A percentile compares a stretch with the other conserved stretches of the same genome.
phyloP scores from a whole-genome alignment of 768 basidiomycete species.

The Amanita exitialis region DNA sequence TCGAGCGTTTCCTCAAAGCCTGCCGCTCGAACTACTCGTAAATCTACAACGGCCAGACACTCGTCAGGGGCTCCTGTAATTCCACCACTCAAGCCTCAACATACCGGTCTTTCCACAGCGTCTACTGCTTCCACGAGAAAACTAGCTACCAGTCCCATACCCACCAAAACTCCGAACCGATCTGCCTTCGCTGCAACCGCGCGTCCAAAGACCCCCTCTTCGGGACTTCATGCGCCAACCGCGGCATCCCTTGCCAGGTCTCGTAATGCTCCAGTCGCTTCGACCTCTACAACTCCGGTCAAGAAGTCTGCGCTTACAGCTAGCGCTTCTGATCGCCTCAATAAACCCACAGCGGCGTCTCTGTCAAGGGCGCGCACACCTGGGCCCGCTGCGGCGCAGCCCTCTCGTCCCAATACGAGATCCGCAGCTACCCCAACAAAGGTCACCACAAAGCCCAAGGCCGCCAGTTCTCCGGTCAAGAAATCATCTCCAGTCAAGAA shows the following conservation, averaged over 20 bases:
- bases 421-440: conserved; percentile 17
- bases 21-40: conserved; percentile 8
- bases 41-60: neutral
- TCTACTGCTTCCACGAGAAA: conserved; percentile 20
- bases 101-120: conserved; percentile 29
- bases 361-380: conserved; percentile 46
- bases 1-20: conserved; percentile 7
- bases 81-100: conserved; percentile 22
- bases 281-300: conserved; percentile 32
- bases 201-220: conserved; percentile 53
- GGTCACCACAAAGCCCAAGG: conserved; percentile 15
- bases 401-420: conserved; percentile 16
- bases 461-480: conserved; percentile 12
- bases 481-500: conserved; percentile 13
- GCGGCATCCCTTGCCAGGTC: conserved; percentile 71
- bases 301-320: conserved; percentile 48
- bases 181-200: conserved; percentile 25
- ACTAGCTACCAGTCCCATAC: conserved; percentile 13
- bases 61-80: conserved; percentile 7
- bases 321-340: conserved; percentile 53
- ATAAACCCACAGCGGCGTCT: conserved; percentile 78
- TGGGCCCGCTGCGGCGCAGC: conserved; percentile 21
- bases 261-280: conserved; percentile 35
- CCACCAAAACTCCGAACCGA: conserved; percentile 22
- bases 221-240: conserved; percentile 72